Conservation (phyloP, 192 early-diverging fungal species). For the Borealophlyctis nickersoniae region DNA sequence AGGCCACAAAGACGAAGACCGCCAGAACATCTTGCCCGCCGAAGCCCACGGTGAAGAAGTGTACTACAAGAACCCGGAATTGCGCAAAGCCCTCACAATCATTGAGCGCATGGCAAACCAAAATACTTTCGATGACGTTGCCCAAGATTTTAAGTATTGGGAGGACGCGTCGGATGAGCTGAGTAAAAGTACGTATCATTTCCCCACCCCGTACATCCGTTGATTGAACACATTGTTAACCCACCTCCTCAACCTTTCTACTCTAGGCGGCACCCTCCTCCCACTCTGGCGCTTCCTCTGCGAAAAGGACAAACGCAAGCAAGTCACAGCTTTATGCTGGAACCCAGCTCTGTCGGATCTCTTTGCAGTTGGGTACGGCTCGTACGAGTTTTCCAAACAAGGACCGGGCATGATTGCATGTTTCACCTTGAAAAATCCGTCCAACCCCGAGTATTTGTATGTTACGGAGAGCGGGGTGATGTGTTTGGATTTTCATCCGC, state of each 20-base stretch:
- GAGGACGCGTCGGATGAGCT: slow-evolving; percentile 62
- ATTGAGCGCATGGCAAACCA: slow-evolving; percentile 66
- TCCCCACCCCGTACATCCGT: neutral
- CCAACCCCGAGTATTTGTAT: slow-evolving; percentile 58
- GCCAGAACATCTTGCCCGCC: slow-evolving; percentile 39
- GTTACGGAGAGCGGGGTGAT: slow-evolving; percentile 57
- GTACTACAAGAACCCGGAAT: slow-evolving; percentile 56
- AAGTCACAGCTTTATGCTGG: slow-evolving; percentile 59
- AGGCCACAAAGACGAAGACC: slow-evolving; percentile 56
- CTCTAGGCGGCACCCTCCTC: slow-evolving; percentile 46
- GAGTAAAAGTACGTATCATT: slow-evolving; percentile 38
- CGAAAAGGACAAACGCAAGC: slow-evolving; percentile 60
- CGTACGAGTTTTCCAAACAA: slow-evolving; percentile 60
- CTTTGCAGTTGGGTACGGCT: slow-evolving; percentile 61
- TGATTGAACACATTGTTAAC: neutral
- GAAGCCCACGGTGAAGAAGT: slow-evolving; percentile 57
- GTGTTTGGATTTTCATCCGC: slow-evolving; percentile 57
- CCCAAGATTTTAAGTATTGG: slow-evolving; percentile 67
- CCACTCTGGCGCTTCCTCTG: slow-evolving; percentile 61
- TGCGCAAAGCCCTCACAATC: slow-evolving; percentile 51
- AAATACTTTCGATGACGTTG: slow-evolving; percentile 64
- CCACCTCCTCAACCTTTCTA: too few relatives aligned
- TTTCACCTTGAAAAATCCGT: slow-evolving; percentile 62
- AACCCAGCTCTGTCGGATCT: slow-evolving; percentile 51
- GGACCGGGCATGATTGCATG: slow-evolving; percentile 61